These are phyloP conservation scores for Cymbidium sinense DNA, from an alignment of 106 monocot species.

Conservation along the genomic window DNA sequence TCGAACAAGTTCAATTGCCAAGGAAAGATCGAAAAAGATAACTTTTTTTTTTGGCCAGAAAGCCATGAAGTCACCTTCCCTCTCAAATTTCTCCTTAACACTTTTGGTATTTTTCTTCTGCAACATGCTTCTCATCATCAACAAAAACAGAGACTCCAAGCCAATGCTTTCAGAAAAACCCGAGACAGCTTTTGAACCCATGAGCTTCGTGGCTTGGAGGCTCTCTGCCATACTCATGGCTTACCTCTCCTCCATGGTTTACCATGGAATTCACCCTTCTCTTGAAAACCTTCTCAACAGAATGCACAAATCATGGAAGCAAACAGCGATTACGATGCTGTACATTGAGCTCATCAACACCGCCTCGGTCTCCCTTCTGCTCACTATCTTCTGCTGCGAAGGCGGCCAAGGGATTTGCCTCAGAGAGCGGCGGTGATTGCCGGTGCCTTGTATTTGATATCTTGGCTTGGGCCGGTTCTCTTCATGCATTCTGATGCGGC, in stretches of 20 bases:
- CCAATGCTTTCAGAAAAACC: not conserved
- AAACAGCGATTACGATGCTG: constrained; percentile 1
- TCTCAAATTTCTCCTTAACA: not conserved
- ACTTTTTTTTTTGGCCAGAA: not conserved
- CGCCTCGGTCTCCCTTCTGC: constrained; percentile 1
- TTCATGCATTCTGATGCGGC: constrained; percentile 1
- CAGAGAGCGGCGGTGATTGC: not conserved
- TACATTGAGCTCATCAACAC: constrained; percentile 13
- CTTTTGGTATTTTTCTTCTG: constrained; percentile 7
- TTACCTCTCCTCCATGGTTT: not conserved
- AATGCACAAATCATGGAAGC: constrained; percentile 8
- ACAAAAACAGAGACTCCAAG: too few relatives aligned
- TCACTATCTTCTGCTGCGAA: not conserved
- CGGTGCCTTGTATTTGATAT: not conserved
- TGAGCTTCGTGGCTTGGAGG: constrained; percentile 3
- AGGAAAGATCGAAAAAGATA: not conserved
- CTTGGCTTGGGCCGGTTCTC: constrained; percentile 2
- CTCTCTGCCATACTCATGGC: constrained; percentile 4
- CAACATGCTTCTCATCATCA: not conserved
- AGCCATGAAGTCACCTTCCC: constrained; percentile 1
- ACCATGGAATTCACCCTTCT: not conserved
- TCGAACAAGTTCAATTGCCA: too few relatives aligned
- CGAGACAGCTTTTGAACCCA: not conserved
- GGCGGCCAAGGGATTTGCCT: not conserved
- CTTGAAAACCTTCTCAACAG: not conserved